A percentile compares a stretch with the other conserved stretches of the same genome.
Evolutionary conservation across 2,329 filamentous ascomycete species (phyloP).

Genomic region (Exophiala sp.): DNA sequence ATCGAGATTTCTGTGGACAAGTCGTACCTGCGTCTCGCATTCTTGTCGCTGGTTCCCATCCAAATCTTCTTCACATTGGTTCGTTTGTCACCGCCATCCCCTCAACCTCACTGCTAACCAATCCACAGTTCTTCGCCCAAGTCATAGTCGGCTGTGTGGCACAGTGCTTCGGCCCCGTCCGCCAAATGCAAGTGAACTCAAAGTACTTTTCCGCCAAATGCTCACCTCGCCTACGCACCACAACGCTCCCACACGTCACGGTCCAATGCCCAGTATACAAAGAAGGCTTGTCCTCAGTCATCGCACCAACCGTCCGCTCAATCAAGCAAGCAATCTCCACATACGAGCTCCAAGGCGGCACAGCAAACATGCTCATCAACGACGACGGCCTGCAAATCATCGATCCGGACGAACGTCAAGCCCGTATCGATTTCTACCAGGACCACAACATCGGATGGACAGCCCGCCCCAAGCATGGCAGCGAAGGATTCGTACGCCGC

Average conservation of each 20-base stretch:
- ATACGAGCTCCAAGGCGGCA: slow-evolving; percentile 55
- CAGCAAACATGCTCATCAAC: slow-evolving; percentile 38
- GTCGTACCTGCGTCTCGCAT: slow-evolving; percentile 60
- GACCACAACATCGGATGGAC: slow-evolving; percentile 51
- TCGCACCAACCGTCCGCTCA: slow-evolving; percentile 54
- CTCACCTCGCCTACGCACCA: slow-evolving; percentile 57
- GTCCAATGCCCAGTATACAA: slow-evolving; percentile 89
- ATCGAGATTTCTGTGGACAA: slow-evolving; percentile 65
- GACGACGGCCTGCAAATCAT: slow-evolving; percentile 41
- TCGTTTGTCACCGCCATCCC: slow-evolving; percentile 29
- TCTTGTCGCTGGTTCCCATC: slow-evolving; percentile 64
- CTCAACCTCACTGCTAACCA: not conserved
- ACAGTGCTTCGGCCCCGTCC: slow-evolving; percentile 72
- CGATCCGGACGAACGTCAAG: slow-evolving; percentile 41
- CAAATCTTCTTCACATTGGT: slow-evolving; percentile 74
- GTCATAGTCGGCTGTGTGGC: slow-evolving; percentile 73
- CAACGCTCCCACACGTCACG: slow-evolving; percentile 51
- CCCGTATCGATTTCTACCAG: slow-evolving; percentile 47
- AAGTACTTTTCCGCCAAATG: slow-evolving; percentile 77
- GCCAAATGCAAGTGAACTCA: slow-evolving; percentile 70
- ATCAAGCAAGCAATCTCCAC: slow-evolving; percentile 57
- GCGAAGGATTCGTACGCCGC: slow-evolving; percentile 56
- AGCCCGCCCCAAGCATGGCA: slow-evolving; percentile 48
- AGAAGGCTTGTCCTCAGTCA: slow-evolving; percentile 70
- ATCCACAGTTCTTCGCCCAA: slow-evolving; percentile 65